phyloP scores from a whole-genome alignment of 1,284 basidiomycete genomes.

The Rhodofomes roseus region DNA sequence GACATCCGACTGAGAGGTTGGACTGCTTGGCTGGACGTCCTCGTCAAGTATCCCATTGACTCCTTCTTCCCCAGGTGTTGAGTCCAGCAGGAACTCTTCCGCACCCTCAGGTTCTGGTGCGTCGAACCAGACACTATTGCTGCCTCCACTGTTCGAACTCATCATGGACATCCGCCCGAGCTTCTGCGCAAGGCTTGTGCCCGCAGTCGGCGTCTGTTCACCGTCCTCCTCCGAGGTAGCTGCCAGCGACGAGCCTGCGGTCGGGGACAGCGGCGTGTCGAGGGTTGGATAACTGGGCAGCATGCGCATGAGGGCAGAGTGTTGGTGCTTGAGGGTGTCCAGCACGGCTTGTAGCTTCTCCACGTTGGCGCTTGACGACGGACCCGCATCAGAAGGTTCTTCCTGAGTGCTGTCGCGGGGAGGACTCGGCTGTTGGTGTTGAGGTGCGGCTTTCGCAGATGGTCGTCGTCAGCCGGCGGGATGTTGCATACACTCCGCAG shows the following conservation, averaged over 20 bases:
- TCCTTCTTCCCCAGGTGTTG: constrained; percentile 39
- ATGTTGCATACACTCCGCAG: not conserved
- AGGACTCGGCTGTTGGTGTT: constrained; percentile 15
- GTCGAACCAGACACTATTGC: constrained; percentile 67
- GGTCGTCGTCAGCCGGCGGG: not conserved
- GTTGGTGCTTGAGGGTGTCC: constrained; percentile 56
- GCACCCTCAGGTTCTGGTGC: constrained; percentile 57
- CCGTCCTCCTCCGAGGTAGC: constrained; percentile 49
- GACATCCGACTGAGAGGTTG: constrained; percentile 18
- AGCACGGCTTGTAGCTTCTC: constrained; percentile 44
- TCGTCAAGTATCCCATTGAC: constrained; percentile 35
- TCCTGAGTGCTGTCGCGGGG: not conserved
- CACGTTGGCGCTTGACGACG: constrained; percentile 23
- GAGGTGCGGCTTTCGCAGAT: constrained; percentile 8
- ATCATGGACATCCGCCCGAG: constrained; percentile 47
- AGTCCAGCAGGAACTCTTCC: constrained; percentile 67
- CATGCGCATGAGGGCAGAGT: constrained; percentile 46
- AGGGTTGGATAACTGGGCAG: constrained; percentile 35
- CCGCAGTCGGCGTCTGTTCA: constrained; percentile 26
- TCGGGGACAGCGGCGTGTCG: constrained; percentile 35
- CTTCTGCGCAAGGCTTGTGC: constrained; percentile 28
- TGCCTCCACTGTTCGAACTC: constrained; percentile 55
- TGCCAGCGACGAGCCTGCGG: constrained; percentile 39
- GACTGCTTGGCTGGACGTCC: constrained; percentile 30
- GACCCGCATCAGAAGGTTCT: constrained; percentile 4